A percentile compares a stretch with the other conserved stretches of the same genome.
Conservation (phyloP, 1,284 basidiomycete species). For the Ganoderma leucocontextum region DNA sequence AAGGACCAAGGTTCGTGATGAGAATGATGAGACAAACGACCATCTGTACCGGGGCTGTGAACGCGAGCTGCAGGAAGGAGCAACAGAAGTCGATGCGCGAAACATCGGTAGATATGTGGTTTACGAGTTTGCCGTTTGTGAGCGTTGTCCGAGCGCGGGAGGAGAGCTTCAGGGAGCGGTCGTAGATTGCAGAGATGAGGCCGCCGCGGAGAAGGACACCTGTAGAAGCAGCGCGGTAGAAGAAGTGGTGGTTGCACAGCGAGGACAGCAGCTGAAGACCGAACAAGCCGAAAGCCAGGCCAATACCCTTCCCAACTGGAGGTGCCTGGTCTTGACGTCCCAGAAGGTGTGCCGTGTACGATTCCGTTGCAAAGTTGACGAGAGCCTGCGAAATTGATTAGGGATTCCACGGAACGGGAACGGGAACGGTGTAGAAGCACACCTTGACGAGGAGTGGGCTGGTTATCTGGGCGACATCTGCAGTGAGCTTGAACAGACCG, state of each 20-base stretch:
- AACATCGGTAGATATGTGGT: constrained; percentile 94
- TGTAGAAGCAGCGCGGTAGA: constrained; percentile 74
- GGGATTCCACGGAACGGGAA: not conserved
- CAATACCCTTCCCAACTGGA: constrained; percentile 76
- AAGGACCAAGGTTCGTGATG: constrained; percentile 77
- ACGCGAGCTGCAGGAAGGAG: constrained; percentile 85
- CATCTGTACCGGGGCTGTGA: constrained; percentile 81
- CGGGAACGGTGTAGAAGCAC: not conserved
- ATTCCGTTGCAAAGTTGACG: constrained; percentile 78
- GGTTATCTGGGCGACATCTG: constrained; percentile 77
- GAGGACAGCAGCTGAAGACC: constrained; percentile 75
- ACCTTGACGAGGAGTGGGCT: constrained; percentile 83
- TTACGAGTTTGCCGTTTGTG: constrained; percentile 88
- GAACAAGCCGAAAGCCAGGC: constrained; percentile 77
- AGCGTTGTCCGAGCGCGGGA: constrained; percentile 85
- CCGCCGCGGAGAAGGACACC: constrained; percentile 89
- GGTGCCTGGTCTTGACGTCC: constrained; percentile 56
- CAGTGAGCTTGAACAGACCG: constrained; percentile 79
- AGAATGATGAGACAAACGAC: constrained; percentile 75
- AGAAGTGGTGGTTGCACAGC: constrained; percentile 82
- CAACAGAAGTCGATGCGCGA: constrained; percentile 91
- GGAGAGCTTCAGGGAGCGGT: constrained; percentile 80
- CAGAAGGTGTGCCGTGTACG: constrained; percentile 62
- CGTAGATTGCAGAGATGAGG: constrained; percentile 90
- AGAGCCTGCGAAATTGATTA: constrained; percentile 56